Evolutionary conservation across 1,284 basidiomycete genomes (phyloP).

Genomic region (Sporisorium sorghi): DNA sequence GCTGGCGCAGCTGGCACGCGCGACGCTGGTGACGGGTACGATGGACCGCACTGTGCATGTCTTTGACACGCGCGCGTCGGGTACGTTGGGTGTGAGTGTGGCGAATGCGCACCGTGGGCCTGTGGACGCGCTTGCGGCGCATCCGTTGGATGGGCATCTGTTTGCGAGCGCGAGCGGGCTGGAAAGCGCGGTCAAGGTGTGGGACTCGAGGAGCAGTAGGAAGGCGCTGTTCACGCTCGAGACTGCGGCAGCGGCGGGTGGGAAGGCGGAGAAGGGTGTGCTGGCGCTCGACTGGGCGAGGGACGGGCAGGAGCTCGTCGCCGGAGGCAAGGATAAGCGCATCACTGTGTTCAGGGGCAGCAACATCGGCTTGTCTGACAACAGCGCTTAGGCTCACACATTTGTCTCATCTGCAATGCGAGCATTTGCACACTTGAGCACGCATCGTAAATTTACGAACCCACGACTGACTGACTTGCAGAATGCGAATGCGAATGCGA

Average conservation of each 20-base stretch:
- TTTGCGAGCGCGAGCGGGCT: conserved; percentile 51
- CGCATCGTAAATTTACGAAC: too few relatives aligned
- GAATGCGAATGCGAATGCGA: background rate
- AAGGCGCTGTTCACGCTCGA: conserved; percentile 63
- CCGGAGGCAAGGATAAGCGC: conserved; percentile 63
- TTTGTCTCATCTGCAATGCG: background rate
- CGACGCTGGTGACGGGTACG: conserved; percentile 50
- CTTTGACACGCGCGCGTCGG: conserved; percentile 57
- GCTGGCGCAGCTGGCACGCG: conserved; percentile 45
- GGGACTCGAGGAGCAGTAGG: conserved; percentile 60
- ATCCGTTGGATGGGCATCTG: conserved; percentile 53
- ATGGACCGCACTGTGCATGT: conserved; percentile 62
- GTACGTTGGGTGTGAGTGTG: conserved; percentile 25
- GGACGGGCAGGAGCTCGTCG: conserved; percentile 60
- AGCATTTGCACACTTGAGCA: background rate
- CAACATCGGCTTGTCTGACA: conserved; percentile 27
- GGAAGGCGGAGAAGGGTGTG: conserved; percentile 36
- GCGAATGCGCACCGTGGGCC: conserved; percentile 57
- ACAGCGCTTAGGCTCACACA: too few relatives aligned
- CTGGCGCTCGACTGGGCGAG: conserved; percentile 60
- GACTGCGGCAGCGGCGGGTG: background rate
- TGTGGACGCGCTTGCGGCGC: conserved; percentile 41
- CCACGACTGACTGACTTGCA: conserved; percentile 55
- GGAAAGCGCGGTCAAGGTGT: conserved; percentile 60
- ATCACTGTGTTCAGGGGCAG: conserved; percentile 52